A percentile compares a stretch with the other conserved stretches of the same genome.
These are phyloP conservation scores for Nakazawaea populi DNA, from an alignment of 805 yeast species.

Conservation along the genomic window DNA sequence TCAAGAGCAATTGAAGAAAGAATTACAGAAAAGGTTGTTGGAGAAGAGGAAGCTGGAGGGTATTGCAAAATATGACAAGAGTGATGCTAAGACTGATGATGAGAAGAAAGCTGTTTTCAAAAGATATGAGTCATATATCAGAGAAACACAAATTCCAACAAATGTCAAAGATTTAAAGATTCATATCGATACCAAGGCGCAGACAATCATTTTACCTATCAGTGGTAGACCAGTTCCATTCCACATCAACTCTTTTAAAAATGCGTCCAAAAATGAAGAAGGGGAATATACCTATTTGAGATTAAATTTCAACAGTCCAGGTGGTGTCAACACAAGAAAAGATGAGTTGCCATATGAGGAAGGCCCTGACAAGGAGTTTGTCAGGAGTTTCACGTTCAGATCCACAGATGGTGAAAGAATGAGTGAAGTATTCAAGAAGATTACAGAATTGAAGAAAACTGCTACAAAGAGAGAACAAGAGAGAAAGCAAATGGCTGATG, in stretches of 20 bases:
- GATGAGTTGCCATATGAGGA: constrained; percentile 90
- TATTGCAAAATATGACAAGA: constrained; percentile 69
- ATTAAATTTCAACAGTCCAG: constrained; percentile 88
- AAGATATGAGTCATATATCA: constrained; percentile 87
- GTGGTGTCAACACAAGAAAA: constrained; percentile 60
- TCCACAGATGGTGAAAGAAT: constrained; percentile 88
- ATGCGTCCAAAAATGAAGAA: constrained; percentile 93
- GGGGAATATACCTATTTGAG: constrained; percentile 91
- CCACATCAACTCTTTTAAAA: constrained; percentile 90
- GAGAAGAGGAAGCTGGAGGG: constrained; percentile 86
- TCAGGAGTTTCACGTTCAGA: constrained; percentile 81
- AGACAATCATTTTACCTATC: constrained; percentile 85
- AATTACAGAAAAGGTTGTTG: constrained; percentile 77
- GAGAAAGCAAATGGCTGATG: constrained; percentile 87
- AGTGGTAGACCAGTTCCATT: constrained; percentile 97
- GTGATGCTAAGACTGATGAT: constrained; percentile 55
- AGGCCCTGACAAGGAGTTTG: constrained; percentile 76
- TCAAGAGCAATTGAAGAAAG: constrained; percentile 72
- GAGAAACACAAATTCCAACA: constrained; percentile 88
- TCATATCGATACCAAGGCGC: constrained; percentile 82
- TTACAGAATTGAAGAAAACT: constrained; percentile 87
- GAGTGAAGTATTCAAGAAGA: constrained; percentile 83
- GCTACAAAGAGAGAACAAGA: constrained; percentile 88
- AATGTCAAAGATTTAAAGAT: constrained; percentile 78
- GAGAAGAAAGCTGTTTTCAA: constrained; percentile 74